Base-by-base conservation (phyloP, 2,329 filamentous ascomycete species). In the Alternaria longipes region DNA sequence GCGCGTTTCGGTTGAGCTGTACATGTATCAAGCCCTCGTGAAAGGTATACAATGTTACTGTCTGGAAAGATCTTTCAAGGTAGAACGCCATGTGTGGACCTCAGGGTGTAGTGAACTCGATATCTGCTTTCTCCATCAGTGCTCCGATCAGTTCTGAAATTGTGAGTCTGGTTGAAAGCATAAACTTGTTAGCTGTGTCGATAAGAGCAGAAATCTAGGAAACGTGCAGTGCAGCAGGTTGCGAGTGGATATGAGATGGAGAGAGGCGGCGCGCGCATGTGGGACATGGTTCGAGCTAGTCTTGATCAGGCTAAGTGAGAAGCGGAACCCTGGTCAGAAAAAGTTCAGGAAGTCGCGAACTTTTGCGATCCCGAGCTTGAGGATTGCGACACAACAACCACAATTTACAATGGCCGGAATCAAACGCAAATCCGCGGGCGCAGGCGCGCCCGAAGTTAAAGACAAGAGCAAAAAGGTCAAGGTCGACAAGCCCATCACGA, bases 401-500 rank as follows among this genome's bases (percentile, higher is more conserved):
- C 38, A 36, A 34, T 44, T 47, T 14, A 69, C 42, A 49, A 78
- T 78, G 76, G 72, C 73, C n/a, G 76, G 75, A 56, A 74, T 77
- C n/a, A 78, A 78, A 63, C 70, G 71, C 51, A 75, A 78, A 63
- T 72, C 74, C 11, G 57, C 61, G 2, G 66, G 64, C 20, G 22
- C 65, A 30, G 59, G 64, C 34, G 66, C 63, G 16, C 38, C 65
- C 14, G 72, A 74, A 8, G 47, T 42, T 36, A 73, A 72, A 57
- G 44, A 38, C 26, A 74, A 72, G 44, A 71, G 62, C 60, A 84
- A 83, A 66, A 82, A 81, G 56, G 69, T 68, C 54, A 78, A 77
- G 63, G 68, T 75, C 36, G 74, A 77, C 34, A 78, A 79, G 63
- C 52, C 71, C 8, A 54, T 69, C 5, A 67, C 68, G 24, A 78